These are phyloP conservation scores for Suillus sp. DNA, from an alignment of 768 basidiomycete genomes.

Conservation along the genomic window DNA sequence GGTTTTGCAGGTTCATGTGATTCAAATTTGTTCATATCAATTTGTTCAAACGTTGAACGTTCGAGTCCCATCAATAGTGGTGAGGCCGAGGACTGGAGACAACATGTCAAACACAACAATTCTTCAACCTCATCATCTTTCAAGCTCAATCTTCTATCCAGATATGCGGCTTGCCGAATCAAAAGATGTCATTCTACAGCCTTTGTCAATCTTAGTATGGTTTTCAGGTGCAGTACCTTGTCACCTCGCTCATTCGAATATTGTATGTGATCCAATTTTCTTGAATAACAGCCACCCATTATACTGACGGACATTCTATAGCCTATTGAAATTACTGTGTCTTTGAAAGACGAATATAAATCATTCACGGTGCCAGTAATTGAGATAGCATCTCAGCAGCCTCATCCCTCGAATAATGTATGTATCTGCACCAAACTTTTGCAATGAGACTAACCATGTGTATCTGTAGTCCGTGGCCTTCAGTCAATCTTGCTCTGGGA, in stretches of 20 bases:
- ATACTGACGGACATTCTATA: neutral
- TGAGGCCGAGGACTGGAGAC: neutral
- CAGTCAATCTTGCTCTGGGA: neutral
- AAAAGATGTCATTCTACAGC: neutral
- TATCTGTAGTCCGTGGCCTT: neutral
- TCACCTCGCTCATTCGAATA: neutral
- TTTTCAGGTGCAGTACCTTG: conserved; percentile 1
- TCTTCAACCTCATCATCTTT: neutral
- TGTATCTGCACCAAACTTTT: conserved; percentile 1
- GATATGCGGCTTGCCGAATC: neutral
- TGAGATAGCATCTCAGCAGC: neutral
- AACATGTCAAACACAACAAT: neutral
- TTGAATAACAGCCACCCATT: neutral
- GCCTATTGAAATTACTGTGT: neutral
- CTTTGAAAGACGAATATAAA: neutral
- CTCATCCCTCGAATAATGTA: conserved; percentile 2
- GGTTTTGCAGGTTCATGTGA: too few species aligned
- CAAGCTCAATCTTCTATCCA: neutral
- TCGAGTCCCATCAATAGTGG: neutral
- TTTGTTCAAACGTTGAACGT: too few species aligned
- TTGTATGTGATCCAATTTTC: neutral
- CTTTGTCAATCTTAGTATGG: neutral
- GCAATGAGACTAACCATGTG: neutral
- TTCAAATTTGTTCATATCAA: too few species aligned
- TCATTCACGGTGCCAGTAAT: neutral